phyloP scores from a whole-genome alignment of 2,329 filamentous ascomycete genomes.

The Sclerotinia nivalis region DNA sequence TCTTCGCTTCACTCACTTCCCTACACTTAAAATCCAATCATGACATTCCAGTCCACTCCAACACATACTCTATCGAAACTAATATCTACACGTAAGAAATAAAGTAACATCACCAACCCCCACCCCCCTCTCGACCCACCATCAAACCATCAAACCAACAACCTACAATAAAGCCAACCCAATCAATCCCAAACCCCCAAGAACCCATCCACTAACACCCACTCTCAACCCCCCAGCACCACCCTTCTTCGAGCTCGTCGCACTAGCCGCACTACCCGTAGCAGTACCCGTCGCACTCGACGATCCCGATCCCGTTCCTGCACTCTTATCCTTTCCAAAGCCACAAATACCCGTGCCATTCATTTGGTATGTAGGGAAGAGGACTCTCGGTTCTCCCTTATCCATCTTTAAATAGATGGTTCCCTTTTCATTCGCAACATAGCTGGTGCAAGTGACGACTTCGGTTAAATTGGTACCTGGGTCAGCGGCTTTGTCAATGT shows the following conservation, averaged over 20 bases:
- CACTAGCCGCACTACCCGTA: constrained; percentile 1
- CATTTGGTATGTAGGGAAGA: constrained; percentile 10
- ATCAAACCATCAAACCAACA: too few species aligned
- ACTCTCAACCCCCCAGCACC: constrained; percentile 2
- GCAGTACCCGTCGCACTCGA: not conserved
- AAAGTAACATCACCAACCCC: too few species aligned
- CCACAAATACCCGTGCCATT: constrained; percentile 19
- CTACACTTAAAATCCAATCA: too few species aligned
- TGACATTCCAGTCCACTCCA: too few species aligned
- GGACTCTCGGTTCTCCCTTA: constrained; percentile 17
- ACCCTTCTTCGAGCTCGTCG: constrained; percentile 8
- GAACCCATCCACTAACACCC: not conserved
- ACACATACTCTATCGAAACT: too few species aligned
- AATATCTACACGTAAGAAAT: too few species aligned
- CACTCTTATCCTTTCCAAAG: not conserved
- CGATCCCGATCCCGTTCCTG: not conserved
- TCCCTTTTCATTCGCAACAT: constrained; percentile 5
- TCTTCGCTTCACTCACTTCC: too few species aligned
- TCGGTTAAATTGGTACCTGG: constrained; percentile 26
- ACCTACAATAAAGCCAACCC: constrained; percentile 1
- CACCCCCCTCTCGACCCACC: too few species aligned
- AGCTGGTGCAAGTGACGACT: constrained; percentile 23
- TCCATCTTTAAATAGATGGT: constrained; percentile 16
- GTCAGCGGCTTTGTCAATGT: constrained; percentile 21
- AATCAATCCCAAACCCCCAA: not conserved